These are phyloP conservation scores for Nepenthes alata DNA, from an alignment of 179 eudicot species.

Conservation along the genomic window DNA sequence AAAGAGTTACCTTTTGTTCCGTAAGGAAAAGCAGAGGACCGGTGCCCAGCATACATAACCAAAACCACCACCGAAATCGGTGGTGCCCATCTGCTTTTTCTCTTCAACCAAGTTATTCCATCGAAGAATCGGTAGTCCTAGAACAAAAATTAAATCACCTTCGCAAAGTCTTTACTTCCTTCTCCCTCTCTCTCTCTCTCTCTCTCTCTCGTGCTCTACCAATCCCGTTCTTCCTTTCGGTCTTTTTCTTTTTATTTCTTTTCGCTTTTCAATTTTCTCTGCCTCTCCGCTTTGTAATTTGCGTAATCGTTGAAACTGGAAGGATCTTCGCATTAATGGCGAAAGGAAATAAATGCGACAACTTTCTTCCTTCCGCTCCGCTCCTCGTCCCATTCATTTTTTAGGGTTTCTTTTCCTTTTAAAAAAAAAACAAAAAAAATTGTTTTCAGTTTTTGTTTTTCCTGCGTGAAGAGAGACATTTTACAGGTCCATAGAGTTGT, in stretches of 20 bases:
- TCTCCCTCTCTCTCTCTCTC: neutral
- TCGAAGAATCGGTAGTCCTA: conserved; percentile 7
- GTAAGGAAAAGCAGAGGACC: conserved; percentile 2
- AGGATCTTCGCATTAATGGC: neutral
- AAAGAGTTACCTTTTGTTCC: conserved; percentile 11
- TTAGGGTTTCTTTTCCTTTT: no score
- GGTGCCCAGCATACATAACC: neutral
- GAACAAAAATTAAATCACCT: conserved; percentile 1
- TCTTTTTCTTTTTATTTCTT: neutral
- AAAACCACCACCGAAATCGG: conserved; percentile 7
- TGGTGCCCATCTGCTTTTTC: conserved; percentile 4
- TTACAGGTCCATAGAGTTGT: no score
- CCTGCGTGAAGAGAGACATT: no score
- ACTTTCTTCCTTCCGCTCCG: neutral
- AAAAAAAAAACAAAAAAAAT: no score
- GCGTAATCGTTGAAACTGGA: neutral
- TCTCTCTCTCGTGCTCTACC: neutral
- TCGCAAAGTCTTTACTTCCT: neutral
- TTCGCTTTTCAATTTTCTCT: neutral
- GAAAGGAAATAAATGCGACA: neutral
- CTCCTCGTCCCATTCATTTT: neutral
- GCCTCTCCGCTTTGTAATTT: no score
- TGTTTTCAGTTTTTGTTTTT: no score
- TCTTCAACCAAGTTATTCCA: neutral
- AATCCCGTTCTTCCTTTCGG: neutral